Percentiles rank a stretch among this genome's conserved stretches.
These are phyloP conservation scores for Amanita thiersii DNA, from an alignment of 768 basidiomycete species.

Conservation along the genomic window DNA sequence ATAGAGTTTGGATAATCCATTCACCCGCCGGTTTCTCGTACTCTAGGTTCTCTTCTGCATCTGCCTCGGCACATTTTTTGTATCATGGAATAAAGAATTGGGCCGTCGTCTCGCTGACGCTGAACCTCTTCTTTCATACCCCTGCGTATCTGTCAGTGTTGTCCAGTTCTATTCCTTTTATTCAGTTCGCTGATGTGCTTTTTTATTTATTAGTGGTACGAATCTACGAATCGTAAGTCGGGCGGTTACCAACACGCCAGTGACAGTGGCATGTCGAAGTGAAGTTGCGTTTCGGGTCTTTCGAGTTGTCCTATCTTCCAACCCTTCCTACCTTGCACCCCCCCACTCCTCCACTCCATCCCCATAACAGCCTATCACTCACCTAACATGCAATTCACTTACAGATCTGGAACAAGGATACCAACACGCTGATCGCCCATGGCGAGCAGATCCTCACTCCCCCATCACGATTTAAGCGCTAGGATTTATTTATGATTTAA, in stretches of 20 bases:
- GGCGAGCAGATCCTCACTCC: constrained; percentile 33
- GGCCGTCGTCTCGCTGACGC: constrained; percentile 34
- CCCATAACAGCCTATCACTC: too few species aligned
- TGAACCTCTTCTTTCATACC: constrained; percentile 38
- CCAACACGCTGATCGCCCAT: constrained; percentile 32
- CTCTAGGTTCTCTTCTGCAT: constrained; percentile 31
- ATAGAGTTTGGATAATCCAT: not conserved
- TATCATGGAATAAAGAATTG: constrained; percentile 20
- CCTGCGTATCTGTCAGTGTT: constrained; percentile 27
- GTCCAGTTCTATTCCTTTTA: not conserved
- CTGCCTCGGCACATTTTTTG: constrained; percentile 26
- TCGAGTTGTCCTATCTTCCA: not conserved
- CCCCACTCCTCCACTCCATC: too few species aligned
- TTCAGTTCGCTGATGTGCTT: not conserved
- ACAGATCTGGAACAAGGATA: constrained; percentile 33
- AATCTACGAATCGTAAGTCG: constrained; percentile 33
- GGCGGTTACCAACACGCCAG: constrained; percentile 22
- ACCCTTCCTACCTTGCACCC: too few species aligned
- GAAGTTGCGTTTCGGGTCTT: constrained; percentile 22
- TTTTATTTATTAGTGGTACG: constrained; percentile 26
- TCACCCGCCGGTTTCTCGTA: too few species aligned
- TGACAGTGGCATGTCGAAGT: constrained; percentile 24
- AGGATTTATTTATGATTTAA: too few species aligned
- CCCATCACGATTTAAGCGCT: too few species aligned
- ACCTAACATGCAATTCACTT: constrained; percentile 1